Percentiles rank a stretch among this genome's conserved stretches.
phyloP scores from a whole-genome alignment of 768 basidiomycete genomes.

The Mycena capillaripes region DNA sequence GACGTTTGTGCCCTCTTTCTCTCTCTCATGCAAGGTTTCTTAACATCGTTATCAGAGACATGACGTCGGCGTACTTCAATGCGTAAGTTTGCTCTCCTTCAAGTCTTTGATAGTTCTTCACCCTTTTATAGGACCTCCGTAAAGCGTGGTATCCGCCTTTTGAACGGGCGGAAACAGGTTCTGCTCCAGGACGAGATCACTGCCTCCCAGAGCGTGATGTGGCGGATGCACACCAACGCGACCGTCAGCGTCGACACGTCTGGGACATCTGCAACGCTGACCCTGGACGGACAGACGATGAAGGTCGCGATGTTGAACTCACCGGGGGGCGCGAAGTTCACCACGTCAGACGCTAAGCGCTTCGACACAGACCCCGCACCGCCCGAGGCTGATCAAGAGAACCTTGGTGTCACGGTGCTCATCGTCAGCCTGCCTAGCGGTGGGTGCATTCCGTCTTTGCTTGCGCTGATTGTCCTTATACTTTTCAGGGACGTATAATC shows the following conservation, averaged over 20 bases:
- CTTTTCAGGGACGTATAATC: conserved; percentile 59
- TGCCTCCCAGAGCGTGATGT: conserved; percentile 73
- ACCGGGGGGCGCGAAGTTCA: conserved; percentile 75
- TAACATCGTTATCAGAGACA: conserved; percentile 52
- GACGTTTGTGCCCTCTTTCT: conserved; percentile 47
- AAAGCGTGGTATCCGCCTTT: conserved; percentile 85
- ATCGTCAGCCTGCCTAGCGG: conserved; percentile 81
- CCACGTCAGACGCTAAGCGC: conserved; percentile 66
- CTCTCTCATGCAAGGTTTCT: not conserved
- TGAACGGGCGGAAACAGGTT: conserved; percentile 92
- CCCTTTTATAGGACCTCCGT: conserved; percentile 68
- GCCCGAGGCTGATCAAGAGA: conserved; percentile 74
- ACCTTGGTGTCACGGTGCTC: conserved; percentile 86
- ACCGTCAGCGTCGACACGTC: conserved; percentile 62
- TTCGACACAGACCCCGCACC: conserved; percentile 75
- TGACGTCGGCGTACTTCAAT: conserved; percentile 81
- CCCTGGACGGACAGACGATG: conserved; percentile 78
- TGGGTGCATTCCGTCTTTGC: not conserved
- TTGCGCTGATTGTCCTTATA: not conserved
- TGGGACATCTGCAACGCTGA: conserved; percentile 81
- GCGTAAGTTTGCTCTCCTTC: conserved; percentile 65
- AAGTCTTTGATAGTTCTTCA: not conserved
- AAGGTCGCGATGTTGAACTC: conserved; percentile 77
- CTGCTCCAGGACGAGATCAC: conserved; percentile 94
- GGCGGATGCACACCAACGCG: conserved; percentile 98